Base-by-base conservation (phyloP, 495 filamentous ascomycete genomes). In the Beverwykella pulmonaria region DNA sequence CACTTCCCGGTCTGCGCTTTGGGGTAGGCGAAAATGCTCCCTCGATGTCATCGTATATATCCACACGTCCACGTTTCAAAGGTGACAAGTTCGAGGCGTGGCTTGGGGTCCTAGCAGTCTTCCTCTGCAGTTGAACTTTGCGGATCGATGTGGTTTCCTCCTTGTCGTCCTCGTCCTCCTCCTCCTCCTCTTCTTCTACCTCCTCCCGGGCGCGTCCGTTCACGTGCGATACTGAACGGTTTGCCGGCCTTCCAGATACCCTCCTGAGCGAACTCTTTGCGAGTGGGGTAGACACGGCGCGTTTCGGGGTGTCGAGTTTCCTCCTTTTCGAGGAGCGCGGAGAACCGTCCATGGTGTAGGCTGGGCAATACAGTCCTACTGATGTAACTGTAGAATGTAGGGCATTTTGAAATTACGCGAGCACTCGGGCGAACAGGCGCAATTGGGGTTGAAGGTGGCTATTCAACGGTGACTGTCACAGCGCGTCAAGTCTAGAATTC, bases 11-110 rank as follows among this genome's bases (percentile, higher is more conserved):
- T 27, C 48, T 23, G 9, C 48, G 48, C 25, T 7, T 50, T 50
- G 48, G 48, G 19, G 54, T 53, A 29, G 32, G 23, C 14, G 39
- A 34, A 2, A 69, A 23, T 20, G 69, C 71, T 14, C 71, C 69
- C 17, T 74, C 71, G 25, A 74, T 67, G 30, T 74, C 69, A 44
- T 74, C 69, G 49, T 71, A 74, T 27, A 71, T 41, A 49, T 73
- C 71, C 46, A 20, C 36, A 6, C 14, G 17, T 26, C 26, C n/a
- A 19, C 30, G 55, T 26, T 46, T 48, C 34, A 25, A 32, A 36
- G 49, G 22, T 32, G 30, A 23, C 26, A 47, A 25, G 41, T 61
- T 53, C 15, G 56, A 6, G 39, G 20, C 41, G 15, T 19, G n/a
- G n/a, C 25, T 57, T 7, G 53, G 44, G 17, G 63, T 52, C 9